Evolutionary conservation across 1,284 basidiomycete genomes (phyloP), one percentile per base, ranked within the genome.

Genomic region (Trichosporon asahii): DNA sequence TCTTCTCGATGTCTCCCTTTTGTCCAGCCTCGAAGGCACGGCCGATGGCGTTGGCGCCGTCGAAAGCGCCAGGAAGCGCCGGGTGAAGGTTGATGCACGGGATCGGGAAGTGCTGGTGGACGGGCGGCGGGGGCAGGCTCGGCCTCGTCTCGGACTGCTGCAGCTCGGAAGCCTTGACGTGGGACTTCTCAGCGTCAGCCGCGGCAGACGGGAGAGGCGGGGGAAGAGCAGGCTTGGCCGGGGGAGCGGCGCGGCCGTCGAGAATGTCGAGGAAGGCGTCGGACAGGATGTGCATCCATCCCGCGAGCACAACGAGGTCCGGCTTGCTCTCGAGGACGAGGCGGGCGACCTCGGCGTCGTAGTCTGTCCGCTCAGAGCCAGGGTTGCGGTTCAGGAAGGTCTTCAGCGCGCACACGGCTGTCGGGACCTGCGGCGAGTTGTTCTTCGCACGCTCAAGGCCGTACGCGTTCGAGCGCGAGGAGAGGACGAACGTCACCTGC

Each of bases 61-160:
- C 95, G 76, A 99, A 99, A 6, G 91, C 90, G 0, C 93, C 93
- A 0, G 97, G 97, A 1, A 99, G 86, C 5, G 96, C 97, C 9
- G 97, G 96, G 79, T 99, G 97, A 11, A 99, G 86, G 81, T 99
- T 99, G 86, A 99, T 97, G 75, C 97, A 92, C 0, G 93, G 91
- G 6, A 96, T 89, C 5, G 88, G 85, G 68, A 84, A 84, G 9
- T 15, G n/a, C 66, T 76, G 77, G 27, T 67, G 74, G 18, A 44
- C 40, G 12, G 78, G 72, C 9, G 73, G 72, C 12, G 44, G 29
- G 21, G 78, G 77, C 15, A 76, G 70, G 29, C 21, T 33, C 9
- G 35, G 46, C 11, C 31, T 11, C 5, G 66, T 60, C 46, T 57
- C 53, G 18, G 65, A 46, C 25, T 29, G 25, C 31, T 35, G 60